Conservation (phyloP, 805 yeast species). For the Wickerhamiella dianesei region DNA sequence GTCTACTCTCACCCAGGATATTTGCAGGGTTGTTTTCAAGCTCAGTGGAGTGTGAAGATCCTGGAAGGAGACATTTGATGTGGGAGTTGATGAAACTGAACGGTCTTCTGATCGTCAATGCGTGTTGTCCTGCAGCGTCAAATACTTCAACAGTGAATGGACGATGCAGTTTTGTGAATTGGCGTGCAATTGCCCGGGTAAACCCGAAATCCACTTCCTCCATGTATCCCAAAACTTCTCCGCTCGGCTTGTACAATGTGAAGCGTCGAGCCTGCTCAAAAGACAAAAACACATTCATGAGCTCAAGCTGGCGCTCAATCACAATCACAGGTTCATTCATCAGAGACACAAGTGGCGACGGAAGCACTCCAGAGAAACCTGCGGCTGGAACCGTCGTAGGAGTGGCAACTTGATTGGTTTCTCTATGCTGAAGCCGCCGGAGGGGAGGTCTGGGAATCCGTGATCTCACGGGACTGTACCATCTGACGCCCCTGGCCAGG, state of each 20-base stretch:
- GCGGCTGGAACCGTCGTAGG: not conserved
- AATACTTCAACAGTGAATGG: constrained; percentile 38
- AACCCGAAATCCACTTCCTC: constrained; percentile 68
- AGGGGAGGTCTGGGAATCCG: not conserved
- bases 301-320: constrained; percentile 76
- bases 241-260: constrained; percentile 52
- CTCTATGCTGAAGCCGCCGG: not conserved
- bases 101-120: constrained; percentile 51
- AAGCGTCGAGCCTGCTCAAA: constrained; percentile 85
- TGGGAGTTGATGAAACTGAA: constrained; percentile 83
- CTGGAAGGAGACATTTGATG: constrained; percentile 57
- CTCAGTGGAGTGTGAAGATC: constrained; percentile 25
- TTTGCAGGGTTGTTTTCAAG: constrained; percentile 29
- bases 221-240: constrained; percentile 67
- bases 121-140: constrained; percentile 25
- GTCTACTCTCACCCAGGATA: constrained; percentile 72
- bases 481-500: not conserved
- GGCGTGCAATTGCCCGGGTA: constrained; percentile 60
- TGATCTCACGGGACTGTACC: not conserved
- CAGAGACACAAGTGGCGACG: constrained; percentile 40
- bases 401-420: not conserved
- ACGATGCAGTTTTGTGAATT: constrained; percentile 69
- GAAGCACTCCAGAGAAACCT: not conserved
- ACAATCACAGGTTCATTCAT: constrained; percentile 72
- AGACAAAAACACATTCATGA: constrained; percentile 75